Evolutionary conservation across 257 asterid species (phyloP).

Genomic region (Echites panduratus): DNA sequence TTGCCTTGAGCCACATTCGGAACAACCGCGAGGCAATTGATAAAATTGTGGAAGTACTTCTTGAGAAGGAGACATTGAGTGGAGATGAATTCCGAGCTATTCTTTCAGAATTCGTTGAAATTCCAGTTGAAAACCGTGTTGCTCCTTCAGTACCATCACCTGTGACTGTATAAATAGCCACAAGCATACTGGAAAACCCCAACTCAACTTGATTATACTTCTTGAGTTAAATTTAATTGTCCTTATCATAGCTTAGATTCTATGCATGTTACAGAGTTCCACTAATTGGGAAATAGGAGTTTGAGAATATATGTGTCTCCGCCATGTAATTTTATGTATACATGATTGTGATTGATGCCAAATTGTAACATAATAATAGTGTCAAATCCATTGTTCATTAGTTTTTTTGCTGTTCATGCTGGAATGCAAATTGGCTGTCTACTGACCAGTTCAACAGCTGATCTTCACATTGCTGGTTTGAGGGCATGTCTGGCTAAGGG

Average conservation of each 20-base stretch:
- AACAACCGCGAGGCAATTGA: conserved; percentile 91
- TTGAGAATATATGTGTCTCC: not conserved
- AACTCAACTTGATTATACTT: conserved; percentile 14
- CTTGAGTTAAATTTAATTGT: conserved; percentile 17
- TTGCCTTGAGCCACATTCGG: conserved; percentile 65
- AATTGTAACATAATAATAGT: not conserved
- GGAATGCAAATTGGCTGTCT: not conserved
- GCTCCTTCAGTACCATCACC: conserved; percentile 47
- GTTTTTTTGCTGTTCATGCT: not conserved
- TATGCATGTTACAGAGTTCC: conserved; percentile 5
- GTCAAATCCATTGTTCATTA: not conserved
- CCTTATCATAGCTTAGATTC: not conserved
- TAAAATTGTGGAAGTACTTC: conserved; percentile 78
- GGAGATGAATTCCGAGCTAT: conserved; percentile 95
- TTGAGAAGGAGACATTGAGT: conserved; percentile 86
- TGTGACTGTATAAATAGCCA: conserved; percentile 42
- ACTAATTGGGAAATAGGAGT: not conserved
- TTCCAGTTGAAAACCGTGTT: conserved; percentile 70
- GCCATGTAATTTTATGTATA: not conserved
- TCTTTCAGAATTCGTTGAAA: conserved; percentile 70
- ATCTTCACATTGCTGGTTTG: too few species aligned
- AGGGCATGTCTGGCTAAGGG: too few species aligned
- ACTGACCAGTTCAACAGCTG: not conserved
- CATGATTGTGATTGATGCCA: not conserved
- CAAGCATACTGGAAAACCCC: conserved; percentile 1